Base-by-base conservation (phyloP, 495 filamentous ascomycete genomes). In the Penicillium ucsense region DNA sequence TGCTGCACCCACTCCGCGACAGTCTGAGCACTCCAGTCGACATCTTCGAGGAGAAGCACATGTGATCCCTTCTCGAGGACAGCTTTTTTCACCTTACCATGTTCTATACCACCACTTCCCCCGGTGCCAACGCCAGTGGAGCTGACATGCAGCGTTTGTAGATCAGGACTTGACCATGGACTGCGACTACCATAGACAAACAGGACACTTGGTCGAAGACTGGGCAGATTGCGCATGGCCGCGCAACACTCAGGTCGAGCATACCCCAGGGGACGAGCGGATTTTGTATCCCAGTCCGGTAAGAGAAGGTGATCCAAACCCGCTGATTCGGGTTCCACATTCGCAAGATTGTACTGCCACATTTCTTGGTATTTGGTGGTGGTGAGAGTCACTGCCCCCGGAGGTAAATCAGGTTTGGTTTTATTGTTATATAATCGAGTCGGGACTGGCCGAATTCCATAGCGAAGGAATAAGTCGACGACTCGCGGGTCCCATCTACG, bases 41-140 rank as follows among this genome's bases (percentile, higher is more conserved):
- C 79, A 38, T 73, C 62, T 61, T 89, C 85, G 71, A 86, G 78
- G 6, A 85, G 80, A 35, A 90, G 71, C 43, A 85, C 60, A 62
- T 92, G 88, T 4, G 83, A 79, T 2, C 64, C 70, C 0, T 70
- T 74, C 34, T 78, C 65, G 8, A 90, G 52, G 2, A 80, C 68
- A 0, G 77, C 75, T 46, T 77, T 60, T 50, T 72, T 66, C 0
- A 88, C 84, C 45, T 75, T 67, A 3, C 84, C 80, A 34, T 68
- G 62, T 31, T 59, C 56, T 3, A 54, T 67, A 2, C 85, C 86
- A 2, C 86, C 86, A 59, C 75, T 83, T 3, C 86, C 86, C n/a
- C 84, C 83, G 3, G 71, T 46, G 0, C 82, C 85, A 0, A 65
- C 55, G 3, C 86, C 86, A 5, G 85, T 89, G 6, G 62, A 52